Conservation (phyloP, 2,329 filamentous ascomycete species). For the Pseudocercospora macadamiae region DNA sequence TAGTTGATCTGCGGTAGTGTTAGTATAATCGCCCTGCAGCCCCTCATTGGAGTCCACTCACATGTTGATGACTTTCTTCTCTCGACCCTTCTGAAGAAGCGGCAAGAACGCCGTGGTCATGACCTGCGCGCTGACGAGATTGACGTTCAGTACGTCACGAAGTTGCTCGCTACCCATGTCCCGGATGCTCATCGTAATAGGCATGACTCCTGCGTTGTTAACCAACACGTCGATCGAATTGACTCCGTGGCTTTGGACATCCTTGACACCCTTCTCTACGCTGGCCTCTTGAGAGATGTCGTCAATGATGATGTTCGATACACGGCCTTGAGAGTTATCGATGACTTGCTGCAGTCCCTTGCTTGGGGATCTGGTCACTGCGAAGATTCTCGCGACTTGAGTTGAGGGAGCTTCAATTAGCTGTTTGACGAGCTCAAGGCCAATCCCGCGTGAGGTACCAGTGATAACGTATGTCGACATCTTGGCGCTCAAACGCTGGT, state of each 20-base stretch:
- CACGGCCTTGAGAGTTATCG: conserved; percentile 6
- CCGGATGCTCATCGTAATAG: conserved; percentile 3
- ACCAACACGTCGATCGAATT: conserved; percentile 17
- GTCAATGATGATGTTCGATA: conserved; percentile 12
- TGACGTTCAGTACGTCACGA: conserved; percentile 28
- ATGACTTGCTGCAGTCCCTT: conserved; percentile 12
- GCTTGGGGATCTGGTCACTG: conserved; percentile 25
- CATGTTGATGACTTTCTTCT: conserved; percentile 53
- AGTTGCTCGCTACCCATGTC: conserved; percentile 8
- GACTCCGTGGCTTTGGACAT: conserved; percentile 3
- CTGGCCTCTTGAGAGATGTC: conserved; percentile 14
- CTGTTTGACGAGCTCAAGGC: conserved; percentile 40
- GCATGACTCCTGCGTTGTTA: conserved; percentile 19
- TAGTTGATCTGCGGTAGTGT: conserved; percentile 41
- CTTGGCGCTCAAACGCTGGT: too few species aligned
- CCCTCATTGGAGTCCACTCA: background rate
- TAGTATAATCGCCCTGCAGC: background rate
- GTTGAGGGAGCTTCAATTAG: conserved; percentile 36
- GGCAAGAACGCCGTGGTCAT: conserved; percentile 47
- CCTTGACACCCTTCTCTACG: conserved; percentile 6
- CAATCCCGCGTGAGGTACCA: conserved; percentile 42
- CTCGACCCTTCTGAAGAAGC: conserved; percentile 39
- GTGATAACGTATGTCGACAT: conserved; percentile 43
- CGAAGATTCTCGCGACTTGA: conserved; percentile 38
- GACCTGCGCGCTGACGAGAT: conserved; percentile 46